Percentiles rank a stretch among this genome's conserved stretches.
Conservation (phyloP, 805 yeast species). For the Metschnikowia cerradonensis region DNA sequence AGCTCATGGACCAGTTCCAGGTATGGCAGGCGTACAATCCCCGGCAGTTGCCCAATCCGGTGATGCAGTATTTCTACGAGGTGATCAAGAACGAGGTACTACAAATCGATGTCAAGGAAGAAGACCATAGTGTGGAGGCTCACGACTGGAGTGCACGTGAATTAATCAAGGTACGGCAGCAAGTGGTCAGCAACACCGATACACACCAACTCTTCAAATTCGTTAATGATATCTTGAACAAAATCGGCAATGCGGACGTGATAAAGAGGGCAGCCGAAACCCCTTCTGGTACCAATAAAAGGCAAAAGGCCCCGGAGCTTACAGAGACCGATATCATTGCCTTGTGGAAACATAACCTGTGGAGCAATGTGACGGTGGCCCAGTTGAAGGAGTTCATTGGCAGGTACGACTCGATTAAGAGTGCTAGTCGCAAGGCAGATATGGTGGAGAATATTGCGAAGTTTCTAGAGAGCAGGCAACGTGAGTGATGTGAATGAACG, state of each 20-base stretch:
- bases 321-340: constrained; percentile 37
- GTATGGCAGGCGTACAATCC: constrained; percentile 52
- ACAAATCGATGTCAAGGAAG: constrained; percentile 41
- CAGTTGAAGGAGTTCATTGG: constrained; percentile 41
- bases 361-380: constrained; percentile 36
- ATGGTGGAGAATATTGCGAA: constrained; percentile 39
- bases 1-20: constrained; percentile 34
- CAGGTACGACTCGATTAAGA: constrained; percentile 30
- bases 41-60: constrained; percentile 57
- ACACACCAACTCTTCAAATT: constrained; percentile 2
- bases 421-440: constrained; percentile 40
- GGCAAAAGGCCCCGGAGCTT: constrained; percentile 6
- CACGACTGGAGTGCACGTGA: constrained; percentile 15
- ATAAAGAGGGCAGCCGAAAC: constrained; percentile 13
- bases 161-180: constrained; percentile 7
- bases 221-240: constrained; percentile 6
- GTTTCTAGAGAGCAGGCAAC: background rate
- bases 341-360: constrained; percentile 38
- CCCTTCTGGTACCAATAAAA: constrained; percentile 3
- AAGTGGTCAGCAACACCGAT: constrained; percentile 1
- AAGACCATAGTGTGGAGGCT: constrained; percentile 10
- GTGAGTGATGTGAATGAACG: background rate
- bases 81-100: constrained; percentile 61
- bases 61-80: constrained; percentile 61
- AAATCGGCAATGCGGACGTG: constrained; percentile 8